phyloP scores from a whole-genome alignment of 2,329 filamentous ascomycete species.

The Aspergillus arachidicola region DNA sequence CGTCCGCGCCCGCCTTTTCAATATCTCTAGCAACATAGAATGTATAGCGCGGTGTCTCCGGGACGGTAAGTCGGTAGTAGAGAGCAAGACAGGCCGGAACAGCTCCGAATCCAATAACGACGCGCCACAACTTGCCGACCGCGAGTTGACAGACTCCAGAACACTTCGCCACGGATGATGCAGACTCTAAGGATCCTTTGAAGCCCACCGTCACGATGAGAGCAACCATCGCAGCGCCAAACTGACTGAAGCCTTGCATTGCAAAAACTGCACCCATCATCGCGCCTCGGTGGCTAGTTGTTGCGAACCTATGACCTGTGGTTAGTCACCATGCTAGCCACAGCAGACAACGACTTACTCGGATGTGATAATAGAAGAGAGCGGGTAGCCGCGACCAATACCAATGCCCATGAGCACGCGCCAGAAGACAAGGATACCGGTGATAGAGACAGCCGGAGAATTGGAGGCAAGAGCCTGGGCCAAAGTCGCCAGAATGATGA shows the following conservation, averaged over 20 bases:
- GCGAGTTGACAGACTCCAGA: conserved; percentile 66
- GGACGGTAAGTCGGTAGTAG: conserved; percentile 85
- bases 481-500: conserved; percentile 78
- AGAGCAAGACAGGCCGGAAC: conserved; percentile 79
- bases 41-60: conserved; percentile 85
- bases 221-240: conserved; percentile 73
- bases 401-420: conserved; percentile 78
- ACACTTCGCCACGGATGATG: conserved; percentile 59
- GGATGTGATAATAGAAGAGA: conserved; percentile 81
- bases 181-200: conserved; percentile 61
- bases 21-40: conserved; percentile 78
- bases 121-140: conserved; percentile 86
- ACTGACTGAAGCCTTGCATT: conserved; percentile 84
- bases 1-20: conserved; percentile 72
- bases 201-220: conserved; percentile 74
- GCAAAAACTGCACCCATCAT: conserved; percentile 88
- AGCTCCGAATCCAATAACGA: conserved; percentile 78
- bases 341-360: conserved; percentile 52
- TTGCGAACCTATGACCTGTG: conserved; percentile 63
- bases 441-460: conserved; percentile 63
- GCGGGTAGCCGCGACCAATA: conserved; percentile 80
- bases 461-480: conserved; percentile 68
- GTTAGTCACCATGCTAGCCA: conserved; percentile 5
- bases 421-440: conserved; percentile 71
- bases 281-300: conserved; percentile 80